phyloP scores from a whole-genome alignment of 1,284 basidiomycete species.

The Vanrija pseudolonga region DNA sequence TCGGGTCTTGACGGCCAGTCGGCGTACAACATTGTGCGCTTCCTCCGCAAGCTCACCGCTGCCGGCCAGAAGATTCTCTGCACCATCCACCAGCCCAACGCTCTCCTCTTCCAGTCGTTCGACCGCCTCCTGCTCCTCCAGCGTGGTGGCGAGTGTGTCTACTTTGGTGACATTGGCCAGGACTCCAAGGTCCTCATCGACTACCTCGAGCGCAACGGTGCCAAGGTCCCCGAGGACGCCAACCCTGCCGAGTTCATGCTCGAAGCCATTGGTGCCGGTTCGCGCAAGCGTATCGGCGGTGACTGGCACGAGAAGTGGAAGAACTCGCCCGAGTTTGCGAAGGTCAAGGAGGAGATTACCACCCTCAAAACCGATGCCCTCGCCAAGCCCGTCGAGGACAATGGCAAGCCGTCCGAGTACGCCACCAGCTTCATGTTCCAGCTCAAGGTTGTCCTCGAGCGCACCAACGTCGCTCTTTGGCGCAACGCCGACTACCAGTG shows the following conservation, averaged over 20 bases:
- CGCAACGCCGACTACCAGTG: conserved; percentile 66
- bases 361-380: conserved; percentile 52
- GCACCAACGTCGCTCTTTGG: conserved; percentile 77
- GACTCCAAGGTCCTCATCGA: conserved; percentile 54
- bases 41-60: conserved; percentile 56
- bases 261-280: conserved; percentile 69
- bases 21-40: conserved; percentile 56
- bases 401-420: conserved; percentile 29
- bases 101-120: conserved; percentile 56
- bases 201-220: conserved; percentile 57
- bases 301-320: conserved; percentile 77
- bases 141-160: conserved; percentile 48
- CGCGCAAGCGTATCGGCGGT: conserved; percentile 59
- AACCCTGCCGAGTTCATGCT: conserved; percentile 56
- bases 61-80: conserved; percentile 61
- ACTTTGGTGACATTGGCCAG: conserved; percentile 55
- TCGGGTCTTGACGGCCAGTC: conserved; percentile 58
- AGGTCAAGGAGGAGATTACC: conserved; percentile 48
- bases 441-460: conserved; percentile 65
- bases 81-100: conserved; percentile 52
- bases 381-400: conserved; percentile 41
- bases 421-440: conserved; percentile 75
- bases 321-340: conserved; percentile 50
- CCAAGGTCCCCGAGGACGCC: conserved; percentile 52
- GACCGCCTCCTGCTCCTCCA: conserved; percentile 56